Conservation (phyloP, 2,329 filamentous ascomycete species). For the Cadophora sp. region DNA sequence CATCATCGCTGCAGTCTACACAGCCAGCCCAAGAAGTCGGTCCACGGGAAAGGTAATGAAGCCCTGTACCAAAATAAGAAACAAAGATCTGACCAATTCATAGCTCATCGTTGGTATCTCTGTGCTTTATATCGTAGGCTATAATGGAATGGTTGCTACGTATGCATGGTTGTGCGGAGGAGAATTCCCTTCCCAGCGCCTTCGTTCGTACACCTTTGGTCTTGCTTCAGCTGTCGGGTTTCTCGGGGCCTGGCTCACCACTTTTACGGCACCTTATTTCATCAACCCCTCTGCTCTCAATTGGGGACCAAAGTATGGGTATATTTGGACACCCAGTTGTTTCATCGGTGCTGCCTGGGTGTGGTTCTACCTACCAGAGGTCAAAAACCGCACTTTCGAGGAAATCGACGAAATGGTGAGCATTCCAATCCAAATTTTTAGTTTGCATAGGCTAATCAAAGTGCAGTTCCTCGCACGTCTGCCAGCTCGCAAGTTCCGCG, state of each 20-base stretch:
- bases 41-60: slow-evolving; percentile 46
- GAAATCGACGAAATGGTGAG: slow-evolving; percentile 74
- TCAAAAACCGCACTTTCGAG: slow-evolving; percentile 78
- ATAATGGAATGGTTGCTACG: slow-evolving; percentile 45
- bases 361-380: slow-evolving; percentile 73
- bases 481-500: slow-evolving; percentile 51
- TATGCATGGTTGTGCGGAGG: slow-evolving; percentile 65
- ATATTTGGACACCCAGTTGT: slow-evolving; percentile 60
- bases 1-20: slow-evolving; percentile 59
- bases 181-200: slow-evolving; percentile 61
- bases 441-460: neutral
- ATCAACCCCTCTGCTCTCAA: slow-evolving; percentile 60
- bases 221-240: slow-evolving; percentile 60
- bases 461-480: slow-evolving; percentile 46
- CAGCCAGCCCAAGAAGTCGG: slow-evolving; percentile 47
- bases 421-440: neutral
- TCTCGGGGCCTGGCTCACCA: slow-evolving; percentile 56
- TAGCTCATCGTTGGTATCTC: slow-evolving; percentile 58
- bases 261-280: slow-evolving; percentile 65
- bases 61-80: neutral
- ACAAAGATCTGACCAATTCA: neutral
- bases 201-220: slow-evolving; percentile 63
- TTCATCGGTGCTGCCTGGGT: slow-evolving; percentile 53
- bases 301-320: slow-evolving; percentile 65
- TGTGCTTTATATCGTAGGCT: slow-evolving; percentile 37